These are phyloP conservation scores for Mycena sanguinolenta DNA, from an alignment of 768 basidiomycete genomes.

Conservation along the genomic window DNA sequence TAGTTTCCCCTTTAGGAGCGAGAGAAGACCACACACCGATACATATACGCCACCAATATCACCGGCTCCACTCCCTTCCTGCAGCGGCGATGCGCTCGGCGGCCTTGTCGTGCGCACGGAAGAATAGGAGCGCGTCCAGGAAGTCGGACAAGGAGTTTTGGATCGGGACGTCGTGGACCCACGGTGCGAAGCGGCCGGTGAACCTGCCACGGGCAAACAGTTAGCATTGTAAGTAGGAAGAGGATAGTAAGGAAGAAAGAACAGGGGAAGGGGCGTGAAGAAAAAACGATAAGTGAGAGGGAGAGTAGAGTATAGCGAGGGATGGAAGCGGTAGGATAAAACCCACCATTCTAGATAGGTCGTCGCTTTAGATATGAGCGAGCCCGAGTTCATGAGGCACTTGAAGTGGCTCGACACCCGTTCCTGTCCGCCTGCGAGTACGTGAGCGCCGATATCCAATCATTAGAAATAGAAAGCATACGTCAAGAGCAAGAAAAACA, in stretches of 20 bases:
- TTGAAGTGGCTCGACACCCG: slow-evolving; percentile 76
- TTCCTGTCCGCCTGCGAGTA: slow-evolving; percentile 63
- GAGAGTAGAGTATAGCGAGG: too few relatives aligned
- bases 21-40: slow-evolving; percentile 57
- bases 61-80: slow-evolving; percentile 69
- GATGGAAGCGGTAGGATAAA: too few relatives aligned
- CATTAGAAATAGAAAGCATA: too few relatives aligned
- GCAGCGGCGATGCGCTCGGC: slow-evolving; percentile 68
- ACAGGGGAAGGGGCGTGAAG: too few relatives aligned
- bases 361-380: slow-evolving; percentile 73
- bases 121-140: slow-evolving; percentile 80
- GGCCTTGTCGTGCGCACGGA: slow-evolving; percentile 73
- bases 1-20: not conserved
- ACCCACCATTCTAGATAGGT: slow-evolving; percentile 58
- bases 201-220: slow-evolving; percentile 58
- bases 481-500: slow-evolving; percentile 16
- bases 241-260: not conserved
- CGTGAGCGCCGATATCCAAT: not conserved
- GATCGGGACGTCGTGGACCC: slow-evolving; percentile 82
- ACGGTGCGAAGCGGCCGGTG: slow-evolving; percentile 66
- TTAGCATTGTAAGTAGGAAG: too few relatives aligned
- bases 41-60: slow-evolving; percentile 73
- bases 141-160: slow-evolving; percentile 74
- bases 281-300: too few relatives aligned
- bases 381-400: slow-evolving; percentile 69